Conservation (phyloP, 148 eudicot genomes). For the Arctostaphylos glauca region DNA sequence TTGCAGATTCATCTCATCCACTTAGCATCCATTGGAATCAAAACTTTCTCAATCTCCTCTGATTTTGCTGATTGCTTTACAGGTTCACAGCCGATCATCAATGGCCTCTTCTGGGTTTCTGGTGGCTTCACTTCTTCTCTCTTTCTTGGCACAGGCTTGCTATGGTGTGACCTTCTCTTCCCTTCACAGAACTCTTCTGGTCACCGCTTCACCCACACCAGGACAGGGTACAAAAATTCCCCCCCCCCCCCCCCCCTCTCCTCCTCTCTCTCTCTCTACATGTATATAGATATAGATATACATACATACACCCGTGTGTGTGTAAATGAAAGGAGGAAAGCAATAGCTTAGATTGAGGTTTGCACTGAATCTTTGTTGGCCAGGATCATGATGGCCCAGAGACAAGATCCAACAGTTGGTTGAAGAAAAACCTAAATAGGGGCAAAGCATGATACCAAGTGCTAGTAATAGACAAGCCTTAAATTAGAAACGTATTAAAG, state of each 20-base stretch:
- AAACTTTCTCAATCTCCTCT: not conserved
- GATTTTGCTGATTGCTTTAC: not conserved
- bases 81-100: slow-evolving; percentile 6
- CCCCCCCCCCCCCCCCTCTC: not conserved
- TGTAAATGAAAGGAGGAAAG: too few relatives aligned
- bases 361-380: not conserved
- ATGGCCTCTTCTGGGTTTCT: slow-evolving; percentile 28
- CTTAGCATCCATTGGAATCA: not conserved
- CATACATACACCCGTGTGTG: too few relatives aligned
- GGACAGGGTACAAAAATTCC: slow-evolving; percentile 40
- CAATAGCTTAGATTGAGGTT: not conserved
- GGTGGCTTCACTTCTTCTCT: slow-evolving; percentile 25
- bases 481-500: not conserved
- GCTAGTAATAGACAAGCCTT: not conserved
- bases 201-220: slow-evolving; percentile 32
- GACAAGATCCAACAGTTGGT: not conserved
- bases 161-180: slow-evolving; percentile 46
- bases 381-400: too few relatives aligned
- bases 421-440: not conserved
- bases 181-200: slow-evolving; percentile 39
- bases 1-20: not conserved
- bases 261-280: not conserved
- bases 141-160: slow-evolving; percentile 25
- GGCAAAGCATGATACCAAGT: not conserved
- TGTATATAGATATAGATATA: too few relatives aligned